Conservation (phyloP, 2,329 filamentous ascomycete genomes). For the Myrmaecium sp. region DNA sequence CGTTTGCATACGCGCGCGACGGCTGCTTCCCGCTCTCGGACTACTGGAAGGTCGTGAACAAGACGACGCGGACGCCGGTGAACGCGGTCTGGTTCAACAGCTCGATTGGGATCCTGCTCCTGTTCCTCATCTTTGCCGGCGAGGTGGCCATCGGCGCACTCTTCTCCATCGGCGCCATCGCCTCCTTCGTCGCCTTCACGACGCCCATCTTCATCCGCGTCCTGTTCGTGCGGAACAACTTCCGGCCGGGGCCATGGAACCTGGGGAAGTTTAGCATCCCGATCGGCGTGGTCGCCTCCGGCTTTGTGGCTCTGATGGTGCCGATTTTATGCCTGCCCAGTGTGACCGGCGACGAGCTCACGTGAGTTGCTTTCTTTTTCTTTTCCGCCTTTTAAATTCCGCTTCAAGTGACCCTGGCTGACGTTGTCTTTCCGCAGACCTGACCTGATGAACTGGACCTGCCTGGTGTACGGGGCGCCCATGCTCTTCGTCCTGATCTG, state of each 20-base stretch:
- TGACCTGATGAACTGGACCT: slow-evolving; percentile 51
- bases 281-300: slow-evolving; percentile 38
- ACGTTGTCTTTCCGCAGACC: slow-evolving; percentile 10
- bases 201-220: slow-evolving; percentile 42
- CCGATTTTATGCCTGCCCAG: slow-evolving; percentile 51
- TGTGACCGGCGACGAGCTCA: slow-evolving; percentile 37
- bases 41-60: slow-evolving; percentile 44
- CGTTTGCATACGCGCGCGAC: slow-evolving; percentile 57
- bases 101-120: slow-evolving; percentile 39
- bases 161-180: slow-evolving; percentile 54
- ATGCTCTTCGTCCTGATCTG: slow-evolving; percentile 43
- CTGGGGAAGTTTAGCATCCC: slow-evolving; percentile 41
- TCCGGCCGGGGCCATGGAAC: slow-evolving; percentile 53
- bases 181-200: slow-evolving; percentile 45
- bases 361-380: slow-evolving; percentile 15
- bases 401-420: background rate
- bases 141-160: slow-evolving; percentile 46
- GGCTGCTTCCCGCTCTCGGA: slow-evolving; percentile 47
- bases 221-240: slow-evolving; percentile 43
- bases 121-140: slow-evolving; percentile 50
- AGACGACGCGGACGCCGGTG: slow-evolving; percentile 45
- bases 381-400: slow-evolving; percentile 2
- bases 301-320: slow-evolving; percentile 49
- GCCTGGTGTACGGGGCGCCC: slow-evolving; percentile 46
- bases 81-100: slow-evolving; percentile 55